Evolutionary conservation across 1,284 basidiomycete species (phyloP).

Genomic region (Leucoagaricus sp.): DNA sequence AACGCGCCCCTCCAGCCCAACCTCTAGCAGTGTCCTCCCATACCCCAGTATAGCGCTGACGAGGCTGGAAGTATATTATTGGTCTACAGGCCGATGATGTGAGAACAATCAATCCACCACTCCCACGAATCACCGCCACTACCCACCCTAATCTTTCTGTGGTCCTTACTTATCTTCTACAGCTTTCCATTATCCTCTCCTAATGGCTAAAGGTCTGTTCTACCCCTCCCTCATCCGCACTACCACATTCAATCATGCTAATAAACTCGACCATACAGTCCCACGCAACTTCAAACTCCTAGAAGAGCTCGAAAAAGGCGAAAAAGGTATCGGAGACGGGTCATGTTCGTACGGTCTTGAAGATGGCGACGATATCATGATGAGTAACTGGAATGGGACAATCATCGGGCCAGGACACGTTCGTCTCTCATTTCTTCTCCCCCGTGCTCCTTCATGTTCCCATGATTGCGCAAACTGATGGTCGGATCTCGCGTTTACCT

Average conservation of each 20-base stretch:
- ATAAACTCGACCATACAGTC: conserved; percentile 51
- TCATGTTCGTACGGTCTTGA: conserved; percentile 95
- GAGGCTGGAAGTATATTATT: too few relatives aligned
- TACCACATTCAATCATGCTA: background rate
- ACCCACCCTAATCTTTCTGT: background rate
- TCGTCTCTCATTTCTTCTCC: conserved; percentile 32
- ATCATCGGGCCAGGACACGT: conserved; percentile 98
- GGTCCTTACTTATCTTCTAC: background rate
- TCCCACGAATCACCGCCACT: background rate
- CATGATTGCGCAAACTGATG: background rate
- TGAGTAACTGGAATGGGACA: conserved; percentile 99
- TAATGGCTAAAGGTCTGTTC: conserved; percentile 61
- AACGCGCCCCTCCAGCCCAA: too few relatives aligned
- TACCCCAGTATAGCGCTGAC: too few relatives aligned
- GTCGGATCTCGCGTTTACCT: conserved; percentile 2
- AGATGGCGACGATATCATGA: conserved; percentile 91
- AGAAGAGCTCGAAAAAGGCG: conserved; percentile 98
- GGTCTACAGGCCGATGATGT: too few relatives aligned
- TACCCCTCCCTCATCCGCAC: background rate
- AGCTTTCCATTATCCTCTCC: background rate
- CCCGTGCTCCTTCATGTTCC: background rate
- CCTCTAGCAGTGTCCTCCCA: too few relatives aligned
- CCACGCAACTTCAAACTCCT: conserved; percentile 96
- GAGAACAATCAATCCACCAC: background rate
- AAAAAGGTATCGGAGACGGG: conserved; percentile 98